Percentiles rank a stretch among this genome's conserved stretches.
phyloP scores from a whole-genome alignment of 2,329 filamentous ascomycete genomes.

The Coniosporium tulheliwenetii region DNA sequence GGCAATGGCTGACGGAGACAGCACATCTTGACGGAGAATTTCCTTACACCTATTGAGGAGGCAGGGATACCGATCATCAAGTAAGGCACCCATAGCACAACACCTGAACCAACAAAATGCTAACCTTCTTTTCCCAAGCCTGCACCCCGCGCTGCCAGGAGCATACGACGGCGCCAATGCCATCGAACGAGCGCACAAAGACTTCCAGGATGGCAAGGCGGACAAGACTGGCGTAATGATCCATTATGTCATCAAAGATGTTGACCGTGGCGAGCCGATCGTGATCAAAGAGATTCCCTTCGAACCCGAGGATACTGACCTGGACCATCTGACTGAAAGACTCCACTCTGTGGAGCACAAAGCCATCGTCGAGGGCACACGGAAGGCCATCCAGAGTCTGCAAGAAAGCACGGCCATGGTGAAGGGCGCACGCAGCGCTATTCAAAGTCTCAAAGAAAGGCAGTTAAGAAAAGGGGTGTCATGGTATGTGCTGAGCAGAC shows the following conservation, averaged over 20 bases:
- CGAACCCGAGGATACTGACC: slow-evolving; percentile 39
- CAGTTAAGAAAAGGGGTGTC: too few relatives aligned
- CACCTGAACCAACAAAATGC: too few relatives aligned
- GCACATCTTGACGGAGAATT: slow-evolving; percentile 55
- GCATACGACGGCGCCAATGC: slow-evolving; percentile 57
- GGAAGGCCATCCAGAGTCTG: slow-evolving; percentile 28
- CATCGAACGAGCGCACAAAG: slow-evolving; percentile 63
- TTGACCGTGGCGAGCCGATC: slow-evolving; percentile 66
- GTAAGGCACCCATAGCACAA: too few relatives aligned
- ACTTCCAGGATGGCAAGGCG: slow-evolving; percentile 53
- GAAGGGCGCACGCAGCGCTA: too few relatives aligned
- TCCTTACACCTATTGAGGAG: slow-evolving; percentile 51
- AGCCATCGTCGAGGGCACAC: slow-evolving; percentile 62
- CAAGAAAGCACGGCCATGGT: background rate
- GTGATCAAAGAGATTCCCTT: slow-evolving; percentile 52
- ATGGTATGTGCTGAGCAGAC: too few relatives aligned
- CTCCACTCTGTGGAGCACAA: slow-evolving; percentile 66
- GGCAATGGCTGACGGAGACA: too few relatives aligned
- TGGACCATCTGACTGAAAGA: slow-evolving; percentile 52
- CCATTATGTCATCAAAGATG: slow-evolving; percentile 61
- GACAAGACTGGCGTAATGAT: slow-evolving; percentile 71
- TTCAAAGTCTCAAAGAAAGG: too few relatives aligned
- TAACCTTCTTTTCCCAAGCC: slow-evolving; percentile 5
- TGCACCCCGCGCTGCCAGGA: slow-evolving; percentile 62
- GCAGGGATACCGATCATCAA: slow-evolving; percentile 61